Base-by-base conservation (phyloP, 768 basidiomycete genomes). In the Lactifluus subvellereus region DNA sequence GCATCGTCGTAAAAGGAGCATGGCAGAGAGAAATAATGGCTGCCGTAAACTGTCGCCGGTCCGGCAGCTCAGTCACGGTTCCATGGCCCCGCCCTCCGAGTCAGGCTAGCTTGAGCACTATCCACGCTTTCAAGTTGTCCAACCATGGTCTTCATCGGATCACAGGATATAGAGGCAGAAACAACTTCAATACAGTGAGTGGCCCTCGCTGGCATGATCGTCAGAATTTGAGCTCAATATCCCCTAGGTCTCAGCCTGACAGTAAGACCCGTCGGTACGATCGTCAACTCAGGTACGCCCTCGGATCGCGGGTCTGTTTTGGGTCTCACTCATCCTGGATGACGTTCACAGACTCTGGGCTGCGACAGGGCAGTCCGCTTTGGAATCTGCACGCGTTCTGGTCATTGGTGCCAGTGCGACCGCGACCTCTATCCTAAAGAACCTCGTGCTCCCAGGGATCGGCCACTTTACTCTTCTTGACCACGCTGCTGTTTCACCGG, bases 381-480 rank as follows among this genome's bases (percentile, higher is more conserved):
- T 98, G 61, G 95, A 98, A 74, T 80, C 85, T 3, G 82, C 94
- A 13, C 83, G 87, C 52, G 79, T 98, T 48, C 81, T 98, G 35
- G 84, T 97, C 67, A 74, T 98, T 61, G 88, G 87, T 45, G 87
- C 79, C 0, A 85, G 86, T 27, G 92, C 93, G 0, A 92, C 94
- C 1, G 86, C 90, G 2, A 91, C 94, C 37, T 88, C 91, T 53
- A 84, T 91, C 67, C 81, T 99, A 60, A 98, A 99, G 81, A 98
- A 98, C 71, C 87, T 98, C 64, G 94, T 98, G 43, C 84, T 98
- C 8, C 97, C 97, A 2, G 96, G 96, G 8, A 85, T 98, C 67
- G 93, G 95, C n/a, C 85, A 90, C 71, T 98, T 97, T 73, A 96
- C 95, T 53, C 84, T 98, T 72, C 83, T 97, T 62, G 94, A 95